Conservation (phyloP, 306 rosid species). For the Vigna trinervia region DNA sequence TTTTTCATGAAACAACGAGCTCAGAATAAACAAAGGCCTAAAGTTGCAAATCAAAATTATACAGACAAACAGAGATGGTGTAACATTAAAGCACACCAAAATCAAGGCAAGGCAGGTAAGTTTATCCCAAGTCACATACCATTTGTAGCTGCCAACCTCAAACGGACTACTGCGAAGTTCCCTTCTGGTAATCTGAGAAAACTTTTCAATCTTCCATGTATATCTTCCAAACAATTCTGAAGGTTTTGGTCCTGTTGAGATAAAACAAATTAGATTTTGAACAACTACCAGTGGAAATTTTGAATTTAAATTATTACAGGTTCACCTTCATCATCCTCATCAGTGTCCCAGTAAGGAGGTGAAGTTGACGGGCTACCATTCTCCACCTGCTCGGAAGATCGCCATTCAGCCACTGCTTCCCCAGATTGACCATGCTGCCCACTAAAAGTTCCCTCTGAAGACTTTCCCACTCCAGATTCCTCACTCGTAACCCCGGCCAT, state of each 20-base stretch:
- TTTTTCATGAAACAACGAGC: constrained; percentile 3
- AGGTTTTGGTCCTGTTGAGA: constrained; percentile 80
- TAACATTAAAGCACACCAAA: constrained; percentile 11
- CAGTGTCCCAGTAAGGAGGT: constrained; percentile 97
- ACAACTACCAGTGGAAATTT: not conserved
- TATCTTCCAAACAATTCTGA: constrained; percentile 85
- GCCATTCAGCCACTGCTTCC: constrained; percentile 96
- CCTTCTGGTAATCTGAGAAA: constrained; percentile 96
- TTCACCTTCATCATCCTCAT: constrained; percentile 85
- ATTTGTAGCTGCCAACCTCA: constrained; percentile 98
- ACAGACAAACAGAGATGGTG: constrained; percentile 10
- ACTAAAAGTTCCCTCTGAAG: constrained; percentile 74
- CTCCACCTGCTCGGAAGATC: constrained; percentile 99
- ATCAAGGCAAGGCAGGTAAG: not conserved
- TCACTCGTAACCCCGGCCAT: constrained; percentile 89
- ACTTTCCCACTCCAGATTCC: constrained; percentile 81
- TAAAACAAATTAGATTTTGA: constrained; percentile 35
- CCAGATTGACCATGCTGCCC: constrained; percentile 87
- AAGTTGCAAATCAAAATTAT: constrained; percentile 13
- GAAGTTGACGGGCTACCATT: constrained; percentile 92
- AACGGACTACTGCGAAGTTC: constrained; percentile 95
- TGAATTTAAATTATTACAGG: constrained; percentile 38
- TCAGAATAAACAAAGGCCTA: not conserved
- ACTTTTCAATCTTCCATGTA: constrained; percentile 98
- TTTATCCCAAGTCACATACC: constrained; percentile 60